These are phyloP conservation scores for Avena insularis DNA, from an alignment of 176 grass and related monocot species.

Conservation along the genomic window DNA sequence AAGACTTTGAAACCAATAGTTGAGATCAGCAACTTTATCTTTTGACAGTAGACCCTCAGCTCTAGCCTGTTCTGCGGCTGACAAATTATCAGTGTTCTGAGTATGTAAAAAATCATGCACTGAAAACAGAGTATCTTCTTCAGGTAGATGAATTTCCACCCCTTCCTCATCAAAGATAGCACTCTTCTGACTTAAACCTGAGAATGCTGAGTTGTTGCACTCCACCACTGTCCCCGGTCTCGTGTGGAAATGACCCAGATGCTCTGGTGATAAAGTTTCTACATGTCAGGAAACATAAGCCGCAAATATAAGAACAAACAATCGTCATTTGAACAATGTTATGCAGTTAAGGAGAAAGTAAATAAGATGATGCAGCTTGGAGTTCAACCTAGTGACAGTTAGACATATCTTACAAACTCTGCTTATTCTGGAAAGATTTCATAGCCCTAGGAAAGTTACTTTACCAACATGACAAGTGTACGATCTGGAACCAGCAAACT, in stretches of 20 bases:
- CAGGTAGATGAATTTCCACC: constrained; percentile 43
- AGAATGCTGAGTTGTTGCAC: not conserved
- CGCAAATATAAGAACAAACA: not conserved
- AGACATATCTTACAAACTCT: not conserved
- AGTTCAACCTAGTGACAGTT: not conserved
- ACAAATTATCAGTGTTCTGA: not conserved
- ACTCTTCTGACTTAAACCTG: not conserved
- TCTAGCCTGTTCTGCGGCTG: constrained; percentile 35
- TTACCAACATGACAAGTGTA: not conserved
- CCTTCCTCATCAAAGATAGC: constrained; percentile 38
- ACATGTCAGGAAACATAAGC: not conserved
- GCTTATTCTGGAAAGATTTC: not conserved
- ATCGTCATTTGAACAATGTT: not conserved
- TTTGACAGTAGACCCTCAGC: constrained; percentile 24
- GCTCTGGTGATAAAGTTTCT: constrained; percentile 49
- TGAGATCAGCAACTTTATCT: constrained; percentile 23
- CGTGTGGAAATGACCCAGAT: not conserved
- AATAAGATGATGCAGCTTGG: constrained; percentile 11
- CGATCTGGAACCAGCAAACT: not conserved
- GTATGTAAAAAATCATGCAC: constrained; percentile 44
- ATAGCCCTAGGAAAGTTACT: not conserved
- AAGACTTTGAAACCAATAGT: constrained; percentile 41
- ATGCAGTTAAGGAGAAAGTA: not conserved
- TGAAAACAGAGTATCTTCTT: constrained; percentile 58
- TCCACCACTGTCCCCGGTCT: not conserved